A percentile compares a stretch with the other conserved stretches of the same genome.
Evolutionary conservation across 805 yeast species (phyloP).

Genomic region (Clavispora santaluciae): DNA sequence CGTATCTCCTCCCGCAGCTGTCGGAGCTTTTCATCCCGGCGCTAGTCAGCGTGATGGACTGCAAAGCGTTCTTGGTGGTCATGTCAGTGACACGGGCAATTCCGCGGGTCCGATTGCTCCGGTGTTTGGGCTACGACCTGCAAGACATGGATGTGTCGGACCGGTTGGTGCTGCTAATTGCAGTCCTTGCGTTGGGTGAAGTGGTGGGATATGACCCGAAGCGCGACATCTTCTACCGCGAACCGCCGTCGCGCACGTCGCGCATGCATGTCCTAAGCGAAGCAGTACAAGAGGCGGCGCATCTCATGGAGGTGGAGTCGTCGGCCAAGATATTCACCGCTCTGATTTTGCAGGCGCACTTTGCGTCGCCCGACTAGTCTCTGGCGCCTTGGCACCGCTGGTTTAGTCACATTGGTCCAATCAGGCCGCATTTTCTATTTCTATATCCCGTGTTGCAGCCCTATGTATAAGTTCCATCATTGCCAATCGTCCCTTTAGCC

Average conservation of each 20-base stretch:
- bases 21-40: constrained; percentile 13
- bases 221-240: constrained; percentile 22
- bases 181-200: constrained; percentile 25
- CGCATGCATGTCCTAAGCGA: not conserved
- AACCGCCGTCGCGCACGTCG: constrained; percentile 5
- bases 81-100: constrained; percentile 23
- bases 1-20: not conserved
- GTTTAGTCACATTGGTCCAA: not conserved
- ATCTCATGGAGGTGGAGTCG: constrained; percentile 16
- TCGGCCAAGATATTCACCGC: constrained; percentile 17
- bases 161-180: constrained; percentile 20
- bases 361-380: constrained; percentile 24
- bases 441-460: not conserved
- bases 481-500: constrained; percentile 26
- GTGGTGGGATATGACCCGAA: constrained; percentile 23
- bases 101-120: constrained; percentile 18
- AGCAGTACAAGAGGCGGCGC: not conserved
- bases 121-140: constrained; percentile 23
- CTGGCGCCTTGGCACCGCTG: constrained; percentile 15
- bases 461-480: constrained; percentile 8
- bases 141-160: constrained; percentile 13
- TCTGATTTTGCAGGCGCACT: constrained; percentile 19
- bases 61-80: constrained; percentile 26
- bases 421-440: not conserved
- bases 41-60: constrained; percentile 23